phyloP scores from a whole-genome alignment of 176 grass and related monocot genomes.

The Oryza australiensis region DNA sequence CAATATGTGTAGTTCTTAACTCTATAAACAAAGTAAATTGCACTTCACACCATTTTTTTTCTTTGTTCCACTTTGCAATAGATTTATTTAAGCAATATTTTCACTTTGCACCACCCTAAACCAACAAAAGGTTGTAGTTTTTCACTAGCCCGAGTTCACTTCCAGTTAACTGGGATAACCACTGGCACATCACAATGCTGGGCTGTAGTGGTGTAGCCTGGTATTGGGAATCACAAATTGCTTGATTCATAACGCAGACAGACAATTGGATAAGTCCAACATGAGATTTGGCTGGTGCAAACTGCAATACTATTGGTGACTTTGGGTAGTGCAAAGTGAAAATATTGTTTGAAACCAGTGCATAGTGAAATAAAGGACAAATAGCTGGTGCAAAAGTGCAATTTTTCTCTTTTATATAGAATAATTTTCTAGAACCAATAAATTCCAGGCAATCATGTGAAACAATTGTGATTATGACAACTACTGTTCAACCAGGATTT shows the following conservation, averaged over 20 bases:
- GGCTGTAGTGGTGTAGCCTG: neutral
- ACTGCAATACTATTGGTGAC: neutral
- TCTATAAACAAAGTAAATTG: neutral
- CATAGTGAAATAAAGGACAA: neutral
- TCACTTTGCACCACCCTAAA: neutral
- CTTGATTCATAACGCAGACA: neutral
- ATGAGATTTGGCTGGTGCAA: neutral
- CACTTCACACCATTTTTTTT: neutral
- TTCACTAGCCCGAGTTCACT: neutral
- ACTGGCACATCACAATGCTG: neutral
- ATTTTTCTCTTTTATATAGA: slow-evolving; percentile 8
- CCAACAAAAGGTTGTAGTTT: neutral
- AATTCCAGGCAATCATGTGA: neutral
- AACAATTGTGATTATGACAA: slow-evolving; percentile 24
- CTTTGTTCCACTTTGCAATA: neutral
- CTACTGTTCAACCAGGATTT: slow-evolving; percentile 59
- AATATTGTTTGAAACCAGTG: neutral
- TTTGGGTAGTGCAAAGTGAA: neutral
- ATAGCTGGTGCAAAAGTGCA: neutral
- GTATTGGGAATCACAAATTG: neutral
- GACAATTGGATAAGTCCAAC: neutral
- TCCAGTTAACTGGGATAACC: neutral
- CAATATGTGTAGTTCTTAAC: neutral
- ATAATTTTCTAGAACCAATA: slow-evolving; percentile 30
- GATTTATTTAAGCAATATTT: neutral